Percentiles rank a stretch among this genome's conserved stretches.
These are phyloP conservation scores for Cucurbita argyrosperma DNA, from an alignment of 306 rosid genomes.

Conservation along the genomic window DNA sequence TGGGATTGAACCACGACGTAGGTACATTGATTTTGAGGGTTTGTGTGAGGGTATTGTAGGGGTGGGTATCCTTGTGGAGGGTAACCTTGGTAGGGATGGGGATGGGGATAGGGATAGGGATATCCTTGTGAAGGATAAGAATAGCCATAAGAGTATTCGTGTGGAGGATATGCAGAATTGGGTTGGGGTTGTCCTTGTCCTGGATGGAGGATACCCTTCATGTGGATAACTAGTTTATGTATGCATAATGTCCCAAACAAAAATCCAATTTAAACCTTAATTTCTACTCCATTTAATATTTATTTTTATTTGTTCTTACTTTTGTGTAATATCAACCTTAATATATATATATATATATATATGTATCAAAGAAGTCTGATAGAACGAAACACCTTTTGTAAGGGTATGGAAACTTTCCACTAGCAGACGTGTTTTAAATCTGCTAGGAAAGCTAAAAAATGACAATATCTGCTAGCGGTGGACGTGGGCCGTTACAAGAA, in stretches of 20 bases:
- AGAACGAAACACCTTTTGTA: no score
- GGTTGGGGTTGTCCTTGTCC: background rate
- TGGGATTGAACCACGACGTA: conserved; percentile 1
- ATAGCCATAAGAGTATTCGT: background rate
- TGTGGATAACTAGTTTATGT: background rate
- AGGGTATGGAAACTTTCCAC: no score
- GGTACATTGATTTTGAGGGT: background rate
- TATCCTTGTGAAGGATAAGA: conserved; percentile 10
- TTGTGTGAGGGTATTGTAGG: conserved; percentile 21
- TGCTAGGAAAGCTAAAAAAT: no score
- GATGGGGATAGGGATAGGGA: conserved; percentile 19
- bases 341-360: no score
- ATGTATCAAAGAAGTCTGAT: no score
- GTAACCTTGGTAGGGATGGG: conserved; percentile 10
- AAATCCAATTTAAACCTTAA: background rate
- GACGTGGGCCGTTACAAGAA: no score
- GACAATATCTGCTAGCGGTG: no score
- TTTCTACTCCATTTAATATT: no score
- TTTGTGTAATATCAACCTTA: no score
- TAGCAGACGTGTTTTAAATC: no score
- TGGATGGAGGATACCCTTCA: background rate
- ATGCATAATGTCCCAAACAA: background rate
- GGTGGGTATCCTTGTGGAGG: conserved; percentile 8
- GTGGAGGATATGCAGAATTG: background rate
- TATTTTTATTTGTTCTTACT: no score